Base-by-base conservation (phyloP, 345 rosid genomes). In the Populus nigra region DNA sequence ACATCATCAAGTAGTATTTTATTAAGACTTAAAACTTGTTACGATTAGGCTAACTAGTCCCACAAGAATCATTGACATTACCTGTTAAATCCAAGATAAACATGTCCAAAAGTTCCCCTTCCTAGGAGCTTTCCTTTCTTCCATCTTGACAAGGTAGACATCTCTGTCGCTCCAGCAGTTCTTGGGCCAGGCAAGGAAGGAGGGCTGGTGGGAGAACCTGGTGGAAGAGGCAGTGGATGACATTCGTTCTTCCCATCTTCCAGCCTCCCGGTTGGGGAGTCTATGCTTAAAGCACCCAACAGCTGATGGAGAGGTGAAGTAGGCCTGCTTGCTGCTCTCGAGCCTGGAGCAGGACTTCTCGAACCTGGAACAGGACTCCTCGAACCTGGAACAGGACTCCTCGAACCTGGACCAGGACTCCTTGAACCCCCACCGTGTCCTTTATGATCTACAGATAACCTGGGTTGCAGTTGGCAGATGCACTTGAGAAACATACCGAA, bases 71-170 rank as follows among this genome's bases (percentile, higher is more conserved):
- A 38, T 17, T 8, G 16, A 10, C 35, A 27, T 69, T 81, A 95
- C 99, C 99, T 93, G 82, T 94, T 94, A 87, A 96, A 96, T 68
- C 93, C 99, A 75, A 87, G 92, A 79, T 87, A 96, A 75, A 96
- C 99, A 62, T 96, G 93, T 20, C 99, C 99, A 76, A 96, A 96
- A 59, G 98, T 96, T 71, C 99, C 99, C 75, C 96, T 91, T 76
- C 99, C 99, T 27, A 96, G 79, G 72, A 93, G 92, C 81, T 85
- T 91, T 63, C 99, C 99, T 74, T 88, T 95, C 84, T 92, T 92
- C 96, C 97, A 93, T 81, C 80, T 91, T 0, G 96, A 88, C 38
- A 85, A 68, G 63, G 87, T 68, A 1, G 84, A 29, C 68, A 72
- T 84, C 61, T 91, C 90, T 69, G 78, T 22, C 69, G 70, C 81